Evolutionary conservation across 2,329 filamentous ascomycete species (phyloP).

Genomic region (Penicillium sp.): DNA sequence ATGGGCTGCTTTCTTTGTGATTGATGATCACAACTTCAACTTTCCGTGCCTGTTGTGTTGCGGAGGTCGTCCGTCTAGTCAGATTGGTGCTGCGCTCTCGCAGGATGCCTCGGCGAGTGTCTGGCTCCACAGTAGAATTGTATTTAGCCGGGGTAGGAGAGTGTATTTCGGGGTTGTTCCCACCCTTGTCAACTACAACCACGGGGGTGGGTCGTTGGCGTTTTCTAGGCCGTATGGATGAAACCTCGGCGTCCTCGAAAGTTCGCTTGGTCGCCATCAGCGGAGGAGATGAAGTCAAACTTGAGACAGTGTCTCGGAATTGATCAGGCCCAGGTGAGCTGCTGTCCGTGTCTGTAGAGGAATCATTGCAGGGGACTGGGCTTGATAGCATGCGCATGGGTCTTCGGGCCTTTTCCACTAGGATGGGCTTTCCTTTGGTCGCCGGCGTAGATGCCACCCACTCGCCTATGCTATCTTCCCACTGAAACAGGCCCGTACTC

Average conservation of each 20-base stretch:
- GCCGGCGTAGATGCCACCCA: constrained; percentile 55
- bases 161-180: not conserved
- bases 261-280: constrained; percentile 27
- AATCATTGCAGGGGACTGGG: constrained; percentile 18
- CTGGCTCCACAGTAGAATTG: constrained; percentile 10
- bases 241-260: constrained; percentile 12
- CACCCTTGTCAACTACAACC: constrained; percentile 14
- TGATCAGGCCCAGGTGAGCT: constrained; percentile 23
- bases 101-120: constrained; percentile 16
- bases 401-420: not conserved
- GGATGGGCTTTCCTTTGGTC: constrained; percentile 22
- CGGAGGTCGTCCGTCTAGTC: constrained; percentile 1
- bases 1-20: constrained; percentile 9
- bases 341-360: constrained; percentile 30
- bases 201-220: constrained; percentile 23
- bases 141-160: not conserved
- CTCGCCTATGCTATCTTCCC: constrained; percentile 59
- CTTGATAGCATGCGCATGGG: constrained; percentile 8
- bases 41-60: constrained; percentile 9
- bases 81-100: constrained; percentile 21
- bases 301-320: constrained; percentile 26
- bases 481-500: constrained; percentile 43
- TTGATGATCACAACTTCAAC: constrained; percentile 38
- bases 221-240: constrained; percentile 24
- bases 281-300: constrained; percentile 33